Evolutionary conservation across 768 basidiomycete species (phyloP).

Genomic region (Rhodosporidiobolus odoratus): DNA sequence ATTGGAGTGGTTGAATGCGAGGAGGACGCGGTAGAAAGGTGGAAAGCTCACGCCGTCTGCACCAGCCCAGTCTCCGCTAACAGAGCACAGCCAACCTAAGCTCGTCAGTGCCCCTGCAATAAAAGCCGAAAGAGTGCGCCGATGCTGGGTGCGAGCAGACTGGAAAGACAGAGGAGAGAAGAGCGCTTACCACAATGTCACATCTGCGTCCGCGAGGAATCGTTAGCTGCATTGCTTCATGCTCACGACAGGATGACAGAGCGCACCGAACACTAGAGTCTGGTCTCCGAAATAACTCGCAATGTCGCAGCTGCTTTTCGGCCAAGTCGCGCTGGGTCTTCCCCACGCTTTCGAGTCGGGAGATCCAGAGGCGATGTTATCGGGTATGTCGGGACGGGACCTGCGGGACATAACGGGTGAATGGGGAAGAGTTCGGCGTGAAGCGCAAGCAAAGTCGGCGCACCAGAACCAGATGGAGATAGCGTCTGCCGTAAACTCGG

Average conservation of each 20-base stretch:
- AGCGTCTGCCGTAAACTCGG: not conserved
- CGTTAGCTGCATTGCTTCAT: not conserved
- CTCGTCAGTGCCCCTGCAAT: not conserved
- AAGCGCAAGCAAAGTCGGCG: not conserved
- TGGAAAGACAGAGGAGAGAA: not conserved
- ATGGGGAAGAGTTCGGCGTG: not conserved
- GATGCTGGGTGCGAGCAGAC: too few relatives aligned
- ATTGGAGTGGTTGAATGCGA: not conserved
- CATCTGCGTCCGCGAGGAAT: not conserved
- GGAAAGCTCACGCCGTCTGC: not conserved
- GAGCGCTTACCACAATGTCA: conserved; percentile 12
- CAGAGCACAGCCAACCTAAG: too few relatives aligned
- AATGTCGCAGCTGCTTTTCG: conserved; percentile 5
- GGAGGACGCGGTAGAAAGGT: too few relatives aligned
- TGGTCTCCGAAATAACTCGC: conserved; percentile 17
- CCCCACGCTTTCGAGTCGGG: conserved; percentile 26
- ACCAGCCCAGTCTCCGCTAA: conserved; percentile 31
- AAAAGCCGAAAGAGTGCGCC: not conserved
- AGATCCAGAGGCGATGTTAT: conserved; percentile 2
- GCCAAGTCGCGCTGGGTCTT: conserved; percentile 17
- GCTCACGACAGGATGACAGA: not conserved
- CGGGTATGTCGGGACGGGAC: conserved; percentile 11
- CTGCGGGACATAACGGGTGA: not conserved
- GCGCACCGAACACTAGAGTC: conserved; percentile 6
- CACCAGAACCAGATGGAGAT: conserved; percentile 28